Conservation (phyloP, 768 basidiomycete species). For the Mycena floridula region DNA sequence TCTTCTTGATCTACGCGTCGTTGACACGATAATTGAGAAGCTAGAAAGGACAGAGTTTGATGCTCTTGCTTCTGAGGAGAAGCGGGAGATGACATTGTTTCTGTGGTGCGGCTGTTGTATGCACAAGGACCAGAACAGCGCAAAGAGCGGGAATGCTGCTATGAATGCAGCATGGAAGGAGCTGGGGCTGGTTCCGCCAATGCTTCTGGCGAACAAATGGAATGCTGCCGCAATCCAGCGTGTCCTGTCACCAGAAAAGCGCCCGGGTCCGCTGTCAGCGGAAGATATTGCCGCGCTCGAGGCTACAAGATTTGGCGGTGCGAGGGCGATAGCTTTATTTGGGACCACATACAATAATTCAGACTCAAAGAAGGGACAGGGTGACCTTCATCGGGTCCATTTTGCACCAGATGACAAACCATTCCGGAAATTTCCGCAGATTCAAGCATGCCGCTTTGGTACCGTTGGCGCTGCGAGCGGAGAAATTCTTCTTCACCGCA, state of each 20-base stretch:
- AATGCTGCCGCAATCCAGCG: constrained; percentile 1
- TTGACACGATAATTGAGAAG: constrained; percentile 2
- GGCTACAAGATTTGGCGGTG: constrained; percentile 5
- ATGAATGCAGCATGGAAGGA: constrained; percentile 1
- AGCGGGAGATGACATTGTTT: constrained; percentile 2
- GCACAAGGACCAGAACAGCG: constrained; percentile 7
- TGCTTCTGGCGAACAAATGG: constrained; percentile 1
- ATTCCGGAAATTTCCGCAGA: constrained; percentile 12
- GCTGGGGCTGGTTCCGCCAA: not conserved
- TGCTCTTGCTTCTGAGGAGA: not conserved
- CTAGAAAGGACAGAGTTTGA: constrained; percentile 3
- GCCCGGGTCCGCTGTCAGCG: not conserved
- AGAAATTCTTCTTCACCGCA: not conserved
- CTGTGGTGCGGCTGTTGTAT: constrained; percentile 5
- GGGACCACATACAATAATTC: constrained; percentile 5
- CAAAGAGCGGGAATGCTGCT: constrained; percentile 1
- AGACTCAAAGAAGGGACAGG: constrained; percentile 7
- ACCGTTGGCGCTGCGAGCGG: constrained; percentile 2
- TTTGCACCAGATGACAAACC: constrained; percentile 19
- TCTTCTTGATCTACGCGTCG: constrained; percentile 1
- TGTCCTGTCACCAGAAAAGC: not conserved
- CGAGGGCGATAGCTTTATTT: constrained; percentile 2
- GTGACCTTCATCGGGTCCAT: constrained; percentile 5
- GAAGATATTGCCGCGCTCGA: constrained; percentile 1
- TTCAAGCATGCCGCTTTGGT: not conserved